Conservation (phyloP, 176 grass and related monocot species). For the Olyra latifolia region DNA sequence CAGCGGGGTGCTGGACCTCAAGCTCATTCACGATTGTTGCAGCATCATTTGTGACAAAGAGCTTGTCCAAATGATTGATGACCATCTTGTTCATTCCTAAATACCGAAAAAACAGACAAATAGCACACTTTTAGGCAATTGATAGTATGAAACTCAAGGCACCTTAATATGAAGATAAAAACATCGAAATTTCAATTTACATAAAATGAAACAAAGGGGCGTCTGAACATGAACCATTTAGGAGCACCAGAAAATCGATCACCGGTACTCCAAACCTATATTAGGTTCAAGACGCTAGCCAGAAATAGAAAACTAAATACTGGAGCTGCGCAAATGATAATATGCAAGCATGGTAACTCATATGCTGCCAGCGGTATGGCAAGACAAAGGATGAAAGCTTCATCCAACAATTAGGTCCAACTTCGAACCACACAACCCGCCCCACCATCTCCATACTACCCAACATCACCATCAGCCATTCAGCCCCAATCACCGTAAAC, state of each 20-base stretch:
- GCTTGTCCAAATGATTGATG: slow-evolving; percentile 89
- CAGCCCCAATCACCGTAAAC: background rate
- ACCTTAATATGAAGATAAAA: background rate
- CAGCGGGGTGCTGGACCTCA: slow-evolving; percentile 88
- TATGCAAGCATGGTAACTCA: background rate
- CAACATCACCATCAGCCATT: background rate
- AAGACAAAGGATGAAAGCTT: background rate
- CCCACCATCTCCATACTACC: background rate
- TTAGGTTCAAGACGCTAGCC: background rate
- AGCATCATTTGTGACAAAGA: slow-evolving; percentile 78
- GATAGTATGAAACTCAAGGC: background rate
- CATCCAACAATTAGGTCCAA: background rate
- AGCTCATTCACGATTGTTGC: slow-evolving; percentile 87
- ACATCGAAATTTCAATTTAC: background rate
- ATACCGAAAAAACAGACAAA: background rate
- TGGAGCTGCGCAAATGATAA: background rate
- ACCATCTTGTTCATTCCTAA: slow-evolving; percentile 99
- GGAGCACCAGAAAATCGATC: background rate
- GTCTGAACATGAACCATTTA: background rate
- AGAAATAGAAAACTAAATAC: background rate
- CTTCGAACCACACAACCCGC: background rate
- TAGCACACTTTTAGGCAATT: background rate
- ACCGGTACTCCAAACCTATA: background rate
- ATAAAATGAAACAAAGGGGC: background rate
- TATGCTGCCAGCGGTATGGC: background rate